A percentile compares a stretch with the other conserved stretches of the same genome.
These are phyloP conservation scores for Stenocarpella maydis DNA, from an alignment of 2,329 filamentous ascomycete species.

Conservation along the genomic window DNA sequence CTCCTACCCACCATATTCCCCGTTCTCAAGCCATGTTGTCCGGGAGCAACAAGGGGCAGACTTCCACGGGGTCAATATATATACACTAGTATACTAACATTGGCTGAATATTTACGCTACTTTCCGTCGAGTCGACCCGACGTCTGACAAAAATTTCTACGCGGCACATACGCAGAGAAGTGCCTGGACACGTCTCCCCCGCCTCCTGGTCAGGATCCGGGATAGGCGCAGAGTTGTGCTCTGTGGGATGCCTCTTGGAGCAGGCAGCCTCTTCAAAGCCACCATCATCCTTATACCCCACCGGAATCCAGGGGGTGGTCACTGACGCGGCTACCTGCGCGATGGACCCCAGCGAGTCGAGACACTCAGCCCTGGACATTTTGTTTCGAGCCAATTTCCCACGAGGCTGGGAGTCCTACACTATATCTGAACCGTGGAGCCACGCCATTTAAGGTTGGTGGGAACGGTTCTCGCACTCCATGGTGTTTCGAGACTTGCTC, in stretches of 20 bases:
- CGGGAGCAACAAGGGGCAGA: slow-evolving; percentile 7
- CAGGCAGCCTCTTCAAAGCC: not conserved
- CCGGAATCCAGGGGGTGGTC: not conserved
- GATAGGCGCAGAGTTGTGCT: not conserved
- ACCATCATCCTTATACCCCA: not conserved
- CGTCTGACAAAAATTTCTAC: not conserved
- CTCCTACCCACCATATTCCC: not conserved
- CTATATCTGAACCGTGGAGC: not conserved
- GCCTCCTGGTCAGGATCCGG: not conserved
- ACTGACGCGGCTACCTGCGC: not conserved
- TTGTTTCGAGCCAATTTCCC: not conserved
- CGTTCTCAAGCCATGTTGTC: not conserved
- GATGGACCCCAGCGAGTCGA: not conserved
- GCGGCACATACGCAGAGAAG: not conserved
- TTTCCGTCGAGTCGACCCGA: slow-evolving; percentile 6
- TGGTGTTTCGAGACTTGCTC: slow-evolving; percentile 10
- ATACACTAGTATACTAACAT: too few species aligned
- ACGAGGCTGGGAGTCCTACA: not conserved
- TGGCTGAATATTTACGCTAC: not conserved
- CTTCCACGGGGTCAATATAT: not conserved
- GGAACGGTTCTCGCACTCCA: slow-evolving; percentile 15
- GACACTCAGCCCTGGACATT: not conserved
- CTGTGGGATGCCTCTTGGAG: not conserved
- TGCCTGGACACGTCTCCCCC: not conserved
- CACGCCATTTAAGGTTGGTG: slow-evolving; percentile 8